Percentiles rank a stretch among this genome's conserved stretches.
Conservation (phyloP, 345 rosid species). For the Microthlaspi erraticum region DNA sequence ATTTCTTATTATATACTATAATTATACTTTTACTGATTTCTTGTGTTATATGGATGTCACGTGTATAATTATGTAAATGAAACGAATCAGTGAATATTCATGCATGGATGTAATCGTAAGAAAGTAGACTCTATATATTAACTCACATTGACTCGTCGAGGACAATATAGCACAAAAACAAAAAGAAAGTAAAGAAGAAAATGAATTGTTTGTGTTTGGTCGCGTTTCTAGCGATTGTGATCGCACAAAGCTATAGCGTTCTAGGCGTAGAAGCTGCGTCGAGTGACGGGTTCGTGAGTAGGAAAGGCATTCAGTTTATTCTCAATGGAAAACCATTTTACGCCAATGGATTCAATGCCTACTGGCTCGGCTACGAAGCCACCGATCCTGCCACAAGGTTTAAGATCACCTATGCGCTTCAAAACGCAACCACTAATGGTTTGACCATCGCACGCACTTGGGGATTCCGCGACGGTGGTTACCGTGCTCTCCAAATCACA, state of each 20-base stretch:
- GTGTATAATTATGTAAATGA: constrained; percentile 16
- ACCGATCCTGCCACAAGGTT: constrained; percentile 38
- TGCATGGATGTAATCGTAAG: constrained; percentile 23
- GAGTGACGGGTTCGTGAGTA: constrained; percentile 37
- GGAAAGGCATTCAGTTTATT: constrained; percentile 36
- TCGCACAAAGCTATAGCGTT: constrained; percentile 26
- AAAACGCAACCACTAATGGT: constrained; percentile 32
- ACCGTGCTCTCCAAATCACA: constrained; percentile 40
- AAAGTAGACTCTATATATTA: constrained; percentile 5
- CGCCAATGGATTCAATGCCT: constrained; percentile 43
- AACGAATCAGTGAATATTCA: constrained; percentile 14
- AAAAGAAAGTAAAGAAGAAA: not conserved
- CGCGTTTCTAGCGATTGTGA: constrained; percentile 32
- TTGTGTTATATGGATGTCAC: not conserved
- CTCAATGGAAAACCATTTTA: constrained; percentile 42
- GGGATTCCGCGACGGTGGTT: constrained; percentile 41
- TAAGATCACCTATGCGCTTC: constrained; percentile 34
- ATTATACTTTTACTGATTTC: not conserved
- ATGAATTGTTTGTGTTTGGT: constrained; percentile 34
- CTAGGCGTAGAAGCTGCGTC: constrained; percentile 25
- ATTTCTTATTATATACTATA: not conserved
- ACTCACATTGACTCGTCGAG: not conserved
- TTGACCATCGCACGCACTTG: constrained; percentile 40
- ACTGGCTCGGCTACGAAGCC: constrained; percentile 45
- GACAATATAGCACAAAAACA: constrained; percentile 13